Evolutionary conservation across 768 basidiomycete species (phyloP).

Genomic region (Leccinum pellstonianum): DNA sequence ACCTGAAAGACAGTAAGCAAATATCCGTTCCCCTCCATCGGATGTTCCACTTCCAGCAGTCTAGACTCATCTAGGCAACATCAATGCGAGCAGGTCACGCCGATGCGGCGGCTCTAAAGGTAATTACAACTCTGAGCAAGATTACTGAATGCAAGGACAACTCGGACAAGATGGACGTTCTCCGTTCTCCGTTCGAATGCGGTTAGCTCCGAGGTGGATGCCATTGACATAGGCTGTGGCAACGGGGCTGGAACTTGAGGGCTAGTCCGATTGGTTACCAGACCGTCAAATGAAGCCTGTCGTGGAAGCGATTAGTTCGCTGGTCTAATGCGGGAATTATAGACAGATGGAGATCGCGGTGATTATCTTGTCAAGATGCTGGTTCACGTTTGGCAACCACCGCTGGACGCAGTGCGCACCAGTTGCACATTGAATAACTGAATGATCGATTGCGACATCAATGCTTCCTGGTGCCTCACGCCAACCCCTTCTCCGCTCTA

Average conservation of each 20-base stretch:
- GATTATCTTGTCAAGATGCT: constrained; percentile 19
- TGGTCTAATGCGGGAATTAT: constrained; percentile 17
- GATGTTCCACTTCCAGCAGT: neutral
- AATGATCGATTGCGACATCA: constrained; percentile 3
- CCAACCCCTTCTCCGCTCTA: constrained; percentile 10
- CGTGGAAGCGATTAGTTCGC: neutral
- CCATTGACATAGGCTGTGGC: neutral
- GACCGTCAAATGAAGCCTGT: neutral
- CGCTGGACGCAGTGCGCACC: neutral
- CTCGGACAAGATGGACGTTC: neutral
- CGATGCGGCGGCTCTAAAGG: constrained; percentile 4
- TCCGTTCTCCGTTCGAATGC: constrained; percentile 1
- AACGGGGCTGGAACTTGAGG: constrained; percentile 1
- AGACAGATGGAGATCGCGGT: constrained; percentile 23
- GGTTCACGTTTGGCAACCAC: neutral
- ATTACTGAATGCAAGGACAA: constrained; percentile 6
- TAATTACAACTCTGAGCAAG: neutral
- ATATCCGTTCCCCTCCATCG: neutral
- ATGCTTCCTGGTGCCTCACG: constrained; percentile 8
- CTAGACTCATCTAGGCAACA: neutral
- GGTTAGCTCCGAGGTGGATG: constrained; percentile 9
- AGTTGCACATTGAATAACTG: neutral
- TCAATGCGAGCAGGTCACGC: neutral
- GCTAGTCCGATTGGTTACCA: neutral
- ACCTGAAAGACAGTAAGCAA: neutral